Base-by-base conservation (phyloP, 192 early-diverging fungal genomes). In the Umbelopsis ramanniana region DNA sequence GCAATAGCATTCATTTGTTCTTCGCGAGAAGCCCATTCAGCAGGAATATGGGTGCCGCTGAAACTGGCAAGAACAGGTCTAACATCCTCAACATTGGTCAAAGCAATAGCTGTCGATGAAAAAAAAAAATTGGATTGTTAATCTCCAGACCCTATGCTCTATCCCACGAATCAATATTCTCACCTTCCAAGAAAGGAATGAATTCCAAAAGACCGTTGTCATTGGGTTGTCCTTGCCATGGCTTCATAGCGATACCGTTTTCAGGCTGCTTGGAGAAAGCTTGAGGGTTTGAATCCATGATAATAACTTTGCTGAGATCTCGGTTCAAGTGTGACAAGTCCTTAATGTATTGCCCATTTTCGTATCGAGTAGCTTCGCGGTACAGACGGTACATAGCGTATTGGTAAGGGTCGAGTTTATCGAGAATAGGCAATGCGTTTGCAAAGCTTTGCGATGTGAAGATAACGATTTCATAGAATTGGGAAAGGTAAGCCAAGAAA, bases 381-480 rank as follows among this genome's bases (percentile, higher is more conserved):
- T 90, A 98, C 47, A 99, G 84, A 38, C 92, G 89, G 76, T 95
- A 97, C 71, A 90, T 89, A 55, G 90, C 90, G 70, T 89, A 91
- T 81, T 91, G 91, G 73, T 95, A 89, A 63, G 96, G 94, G 75
- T 99, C 98, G 14, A 99, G 79, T 72, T 94, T 92, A 63, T 92
- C 90, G 73, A 97, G 75, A 50, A 98, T 90, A 33, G 93, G 91
- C 69, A 89, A 81, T 40, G 93, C 98, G 76, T 92, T 86, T 77
- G 94, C 89, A 72, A 89, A 83, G 12, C 89, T 91, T 74, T 95
- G 92, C 46, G 89, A 95, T 33, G 98, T 96, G 75, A 96, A 98
- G 22, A 99, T 89, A 24, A 99, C 96, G 66, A 98, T 89, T 85
- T 99, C 98, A 81, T 89, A 99, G 81, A 94, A 92, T 75, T 92